A percentile compares a stretch with the other conserved stretches of the same genome.
Evolutionary conservation across 2,329 filamentous ascomycete genomes (phyloP).

Genomic region (Colletotrichum abscissum): DNA sequence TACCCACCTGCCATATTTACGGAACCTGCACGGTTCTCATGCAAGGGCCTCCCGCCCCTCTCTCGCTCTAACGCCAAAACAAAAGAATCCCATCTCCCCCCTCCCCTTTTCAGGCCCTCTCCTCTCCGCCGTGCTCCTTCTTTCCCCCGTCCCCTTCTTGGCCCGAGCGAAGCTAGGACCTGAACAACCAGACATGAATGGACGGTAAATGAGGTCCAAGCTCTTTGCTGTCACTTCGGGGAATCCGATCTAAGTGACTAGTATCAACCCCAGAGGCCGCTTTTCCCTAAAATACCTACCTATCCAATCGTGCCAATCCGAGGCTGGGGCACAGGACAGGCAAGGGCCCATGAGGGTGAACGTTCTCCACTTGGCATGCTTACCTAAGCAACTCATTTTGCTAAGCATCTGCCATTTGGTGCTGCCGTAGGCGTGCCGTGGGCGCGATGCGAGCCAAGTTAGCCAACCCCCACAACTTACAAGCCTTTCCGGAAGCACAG

Average conservation of each 20-base stretch:
- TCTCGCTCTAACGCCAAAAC: not conserved
- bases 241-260: slow-evolving; percentile 6
- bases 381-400: slow-evolving; percentile 5
- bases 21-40: slow-evolving; percentile 21
- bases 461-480: not conserved
- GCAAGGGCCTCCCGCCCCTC: slow-evolving; percentile 27
- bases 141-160: not conserved
- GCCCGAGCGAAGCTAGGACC: slow-evolving; percentile 2
- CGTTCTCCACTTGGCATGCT: not conserved
- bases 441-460: not conserved
- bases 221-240: slow-evolving; percentile 5
- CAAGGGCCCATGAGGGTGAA: no score
- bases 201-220: slow-evolving; percentile 17
- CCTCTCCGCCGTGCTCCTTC: not conserved
- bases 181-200: slow-evolving; percentile 1
- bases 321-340: not conserved
- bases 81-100: slow-evolving; percentile 13
- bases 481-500: slow-evolving; percentile 19
- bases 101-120: not conserved
- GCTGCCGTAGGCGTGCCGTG: not conserved
- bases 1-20: slow-evolving; percentile 23
- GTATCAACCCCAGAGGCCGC: not conserved
- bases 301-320: not conserved
- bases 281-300: not conserved
- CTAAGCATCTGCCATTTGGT: slow-evolving; percentile 3